Percentiles rank a stretch among this genome's conserved stretches.
Evolutionary conservation across 768 basidiomycete species (phyloP).

Genomic region (Amanita pallidorosea): DNA sequence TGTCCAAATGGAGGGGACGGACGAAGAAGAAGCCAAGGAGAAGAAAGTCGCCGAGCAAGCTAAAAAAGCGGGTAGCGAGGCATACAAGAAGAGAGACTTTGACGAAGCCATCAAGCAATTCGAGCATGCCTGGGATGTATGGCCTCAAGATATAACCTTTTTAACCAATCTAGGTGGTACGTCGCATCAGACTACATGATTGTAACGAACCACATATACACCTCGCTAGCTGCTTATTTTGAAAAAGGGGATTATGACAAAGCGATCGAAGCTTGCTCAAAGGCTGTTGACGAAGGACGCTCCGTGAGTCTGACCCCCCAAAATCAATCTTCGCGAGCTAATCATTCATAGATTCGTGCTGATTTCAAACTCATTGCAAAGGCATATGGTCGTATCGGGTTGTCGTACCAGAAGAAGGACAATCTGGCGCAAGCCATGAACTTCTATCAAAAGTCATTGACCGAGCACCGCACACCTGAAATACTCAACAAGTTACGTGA

Average conservation of each 20-base stretch:
- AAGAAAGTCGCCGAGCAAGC: slow-evolving; percentile 73
- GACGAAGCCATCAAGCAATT: slow-evolving; percentile 67
- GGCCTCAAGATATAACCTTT: slow-evolving; percentile 90
- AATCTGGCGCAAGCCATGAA: slow-evolving; percentile 76
- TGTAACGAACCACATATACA: background rate
- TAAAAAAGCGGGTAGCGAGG: slow-evolving; percentile 68
- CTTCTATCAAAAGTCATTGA: slow-evolving; percentile 86
- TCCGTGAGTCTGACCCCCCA: slow-evolving; percentile 31
- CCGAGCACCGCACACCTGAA: slow-evolving; percentile 94
- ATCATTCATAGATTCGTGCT: slow-evolving; percentile 50
- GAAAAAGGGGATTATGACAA: slow-evolving; percentile 90
- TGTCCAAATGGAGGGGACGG: slow-evolving; percentile 58
- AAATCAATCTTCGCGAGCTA: background rate
- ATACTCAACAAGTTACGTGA: slow-evolving; percentile 85
- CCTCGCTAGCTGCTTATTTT: slow-evolving; percentile 68
- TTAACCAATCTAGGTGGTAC: slow-evolving; percentile 82
- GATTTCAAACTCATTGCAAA: slow-evolving; percentile 96
- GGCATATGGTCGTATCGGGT: slow-evolving; percentile 83
- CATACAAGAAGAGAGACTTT: slow-evolving; percentile 84
- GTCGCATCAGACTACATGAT: slow-evolving; percentile 10
- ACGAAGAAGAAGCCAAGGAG: slow-evolving; percentile 57
- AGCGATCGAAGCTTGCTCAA: slow-evolving; percentile 84
- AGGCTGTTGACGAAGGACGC: slow-evolving; percentile 94
- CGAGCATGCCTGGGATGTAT: slow-evolving; percentile 83
- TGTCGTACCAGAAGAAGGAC: slow-evolving; percentile 71